Conservation (phyloP, 2,329 filamentous ascomycete species). For the Colletotrichum sp. region DNA sequence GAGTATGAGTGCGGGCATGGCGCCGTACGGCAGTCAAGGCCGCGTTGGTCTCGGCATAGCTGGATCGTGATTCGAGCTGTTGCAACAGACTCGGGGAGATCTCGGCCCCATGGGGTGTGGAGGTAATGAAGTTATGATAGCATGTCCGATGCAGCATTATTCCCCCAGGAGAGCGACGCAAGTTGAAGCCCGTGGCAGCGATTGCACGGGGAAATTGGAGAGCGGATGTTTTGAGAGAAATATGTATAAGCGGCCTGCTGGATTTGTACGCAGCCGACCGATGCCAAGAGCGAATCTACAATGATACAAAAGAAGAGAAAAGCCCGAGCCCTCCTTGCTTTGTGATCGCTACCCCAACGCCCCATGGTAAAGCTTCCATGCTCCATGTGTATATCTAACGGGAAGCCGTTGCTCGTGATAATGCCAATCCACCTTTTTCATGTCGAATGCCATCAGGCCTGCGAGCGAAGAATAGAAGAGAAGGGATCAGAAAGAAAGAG, state of each 20-base stretch:
- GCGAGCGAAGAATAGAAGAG: neutral
- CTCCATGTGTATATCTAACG: neutral
- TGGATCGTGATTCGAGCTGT: conserved; percentile 39
- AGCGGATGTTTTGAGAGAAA: neutral
- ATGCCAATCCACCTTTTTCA: neutral
- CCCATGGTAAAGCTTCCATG: neutral
- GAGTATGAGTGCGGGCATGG: conserved; percentile 22
- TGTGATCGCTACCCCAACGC: neutral
- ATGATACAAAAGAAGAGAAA: neutral
- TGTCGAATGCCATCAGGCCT: neutral
- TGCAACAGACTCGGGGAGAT: neutral
- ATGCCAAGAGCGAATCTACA: neutral
- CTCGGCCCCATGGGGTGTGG: neutral
- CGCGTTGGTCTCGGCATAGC: conserved; percentile 61
- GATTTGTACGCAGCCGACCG: neutral
- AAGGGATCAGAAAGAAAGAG: neutral
- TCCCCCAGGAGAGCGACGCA: neutral
- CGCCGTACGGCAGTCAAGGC: conserved; percentile 24
- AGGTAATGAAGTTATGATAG: conserved; percentile 20
- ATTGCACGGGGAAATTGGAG: neutral
- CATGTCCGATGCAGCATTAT: conserved; percentile 8
- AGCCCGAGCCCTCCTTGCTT: neutral
- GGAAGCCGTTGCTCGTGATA: neutral
- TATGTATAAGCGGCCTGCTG: neutral
- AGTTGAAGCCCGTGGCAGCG: neutral